Percentiles rank a stretch among this genome's conserved stretches.
Conservation (phyloP, 2,329 filamentous ascomycete species). For the Aspergillus hiratsukae region DNA sequence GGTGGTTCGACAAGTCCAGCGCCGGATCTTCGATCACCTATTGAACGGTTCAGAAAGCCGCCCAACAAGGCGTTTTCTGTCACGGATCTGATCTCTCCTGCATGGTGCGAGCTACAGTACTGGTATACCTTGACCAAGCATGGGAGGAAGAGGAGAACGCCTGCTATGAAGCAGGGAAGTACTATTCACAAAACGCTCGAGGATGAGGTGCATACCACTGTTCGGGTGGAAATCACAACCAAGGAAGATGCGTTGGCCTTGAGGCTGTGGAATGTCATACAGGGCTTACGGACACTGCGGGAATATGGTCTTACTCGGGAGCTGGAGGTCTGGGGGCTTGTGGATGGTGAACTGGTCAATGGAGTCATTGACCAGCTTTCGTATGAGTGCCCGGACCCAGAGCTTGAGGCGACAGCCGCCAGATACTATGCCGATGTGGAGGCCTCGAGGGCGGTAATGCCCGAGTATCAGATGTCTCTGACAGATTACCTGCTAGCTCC, state of each 20-base stretch:
- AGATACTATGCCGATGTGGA: conserved; percentile 35
- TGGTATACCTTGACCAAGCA: conserved; percentile 77
- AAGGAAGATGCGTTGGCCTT: conserved; percentile 81
- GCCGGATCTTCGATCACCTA: conserved; percentile 54
- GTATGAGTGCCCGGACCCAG: conserved; percentile 68
- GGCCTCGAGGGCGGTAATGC: conserved; percentile 32
- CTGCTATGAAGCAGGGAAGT: conserved; percentile 78
- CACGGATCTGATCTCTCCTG: conserved; percentile 79
- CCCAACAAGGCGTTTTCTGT: conserved; percentile 79
- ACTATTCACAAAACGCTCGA: conserved; percentile 79
- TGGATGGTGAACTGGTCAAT: conserved; percentile 79
- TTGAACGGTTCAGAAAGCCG: conserved; percentile 72
- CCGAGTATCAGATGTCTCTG: conserved; percentile 44
- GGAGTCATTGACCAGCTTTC: conserved; percentile 86
- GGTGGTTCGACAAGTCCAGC: conserved; percentile 13
- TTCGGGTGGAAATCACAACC: conserved; percentile 65
- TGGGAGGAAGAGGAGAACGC: conserved; percentile 69
- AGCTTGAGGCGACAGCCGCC: conserved; percentile 59
- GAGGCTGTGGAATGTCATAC: conserved; percentile 84
- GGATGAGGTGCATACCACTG: conserved; percentile 74
- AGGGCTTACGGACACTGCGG: conserved; percentile 70
- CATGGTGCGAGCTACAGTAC: conserved; percentile 96
- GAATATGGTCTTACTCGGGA: conserved; percentile 70
- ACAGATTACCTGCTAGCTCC: conserved; percentile 42
- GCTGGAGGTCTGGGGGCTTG: conserved; percentile 76